Evolutionary conservation across 495 filamentous ascomycete species (phyloP), one percentile per base, ranked within the genome.

Genomic region (Talaromyces borbonicus): DNA sequence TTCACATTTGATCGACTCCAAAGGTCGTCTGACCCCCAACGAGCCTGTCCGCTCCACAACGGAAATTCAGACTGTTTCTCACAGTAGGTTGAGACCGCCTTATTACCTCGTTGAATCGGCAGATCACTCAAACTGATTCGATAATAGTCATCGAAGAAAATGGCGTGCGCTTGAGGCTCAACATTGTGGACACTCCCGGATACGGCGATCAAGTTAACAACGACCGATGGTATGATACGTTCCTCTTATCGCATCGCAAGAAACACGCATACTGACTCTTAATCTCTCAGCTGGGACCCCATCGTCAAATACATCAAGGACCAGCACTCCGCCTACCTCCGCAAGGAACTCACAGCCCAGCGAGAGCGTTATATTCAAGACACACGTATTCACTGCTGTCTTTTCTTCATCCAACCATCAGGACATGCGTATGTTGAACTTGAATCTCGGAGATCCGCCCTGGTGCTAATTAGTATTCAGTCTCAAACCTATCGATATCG

Each of bases 221-320:
- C 51, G 83, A 87, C 59, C 74, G 83, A 74, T 87, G 83, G 78
- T 81, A 68, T 52, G 47, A 12, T 39, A n/a, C n/a, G n/a, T n/a
- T n/a, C n/a, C n/a, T n/a, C n/a, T n/a, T n/a, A n/a, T 27, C 1
- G 5, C 14, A 9, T 37, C 14, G 19, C 9, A 14, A 20, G 19
- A 48, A 18, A 43, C 43, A 44, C 32, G 30, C 14, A 44, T 42
- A 49, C 22, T 36, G n/a, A 52, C 60, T 67, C 52, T 49, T 49
- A 51, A 22, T 30, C n/a, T 45, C 3, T 12, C 50, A 81, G 78
- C 68, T 87, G 83, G 83, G 83, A 87, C 57, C 84, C 93, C 41
- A 99, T 99, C 62, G 90, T 99, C 72, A 97, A 97, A 73, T 99
- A 99, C 71, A 99, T 99, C 77, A 99, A 99, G 76, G 93, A 99